Base-by-base conservation (phyloP, 2,329 filamentous ascomycete genomes). In the Xylariaceae sp. region DNA sequence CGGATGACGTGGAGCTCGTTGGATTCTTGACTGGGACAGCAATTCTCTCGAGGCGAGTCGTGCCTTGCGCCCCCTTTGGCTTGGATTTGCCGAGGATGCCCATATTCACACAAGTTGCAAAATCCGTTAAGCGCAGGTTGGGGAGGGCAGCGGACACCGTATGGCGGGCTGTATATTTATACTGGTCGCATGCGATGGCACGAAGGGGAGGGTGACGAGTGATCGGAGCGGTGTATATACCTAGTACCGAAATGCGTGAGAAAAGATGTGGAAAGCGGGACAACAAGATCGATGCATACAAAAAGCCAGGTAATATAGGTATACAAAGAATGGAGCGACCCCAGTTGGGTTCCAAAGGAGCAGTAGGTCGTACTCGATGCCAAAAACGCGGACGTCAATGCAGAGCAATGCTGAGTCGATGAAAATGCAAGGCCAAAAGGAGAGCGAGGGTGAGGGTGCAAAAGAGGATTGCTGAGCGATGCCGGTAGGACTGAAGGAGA, bases 41-140 rank as follows among this genome's bases (percentile, higher is more conserved):
- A 43, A 77, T 72, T 49, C 71, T 73, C 56, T 78, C 73, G 53
- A 75, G 71, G 45, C 73, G 70, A 52, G 77, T 69, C 45, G 67
- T 68, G 42, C 71, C 68, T 39, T 68, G 65, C 47, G 73, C 68
- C 49, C 68, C 62, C 61, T 76, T 76, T 34, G 29, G 7, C 30
- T 17, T 17, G 30, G 29, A n/a, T 17, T 17, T 17, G 30, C 62
- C 62, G 44, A 70, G 63, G 45, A 70, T 65, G 35, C 64, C 64
- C 67, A 70, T 70, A 37, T 44, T 48, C 19, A 12, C 19, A 22
- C 18, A n/a, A 29, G 11, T 26, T 35, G 33, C 18, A 34, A 30
- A 34, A 38, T 26, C 28, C 24, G 34, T 34, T 26, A n/a, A 22
- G 24, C 24, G 17, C 16, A 7, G 17, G 19, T 13, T 6, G 11